Base-by-base conservation (phyloP, 2,329 filamentous ascomycete genomes). In the Zymoseptoria passerinii region DNA sequence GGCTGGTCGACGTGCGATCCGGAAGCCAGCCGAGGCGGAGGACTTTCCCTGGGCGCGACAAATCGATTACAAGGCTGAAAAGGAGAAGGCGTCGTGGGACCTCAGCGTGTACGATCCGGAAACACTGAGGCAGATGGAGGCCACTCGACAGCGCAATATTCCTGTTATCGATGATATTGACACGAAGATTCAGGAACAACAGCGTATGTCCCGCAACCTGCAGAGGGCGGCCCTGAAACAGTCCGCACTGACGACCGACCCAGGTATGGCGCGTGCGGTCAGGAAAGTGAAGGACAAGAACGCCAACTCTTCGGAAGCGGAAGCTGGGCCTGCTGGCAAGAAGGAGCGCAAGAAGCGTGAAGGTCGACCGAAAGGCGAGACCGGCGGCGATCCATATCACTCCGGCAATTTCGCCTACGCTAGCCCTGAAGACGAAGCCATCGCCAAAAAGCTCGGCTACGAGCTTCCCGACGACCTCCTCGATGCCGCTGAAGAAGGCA, bases 41-140 rank as follows among this genome's bases (percentile, higher is more conserved):
- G 65, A 68, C 29, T 70, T 70, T 55, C 70, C 71, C 1, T 73
- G 71, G 71, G 66, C 70, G 7, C 63, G 70, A 27, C 44, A 63
- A 40, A 53, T 71, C 9, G 62, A 72, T 58, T 72, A 70, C 56
- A 51, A 52, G 19, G 57, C 60, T 35, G 67, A 62, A 13, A 65
- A 65, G 52, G 57, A 57, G 23, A 61, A 65, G 18, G 63, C 67
- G 19, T 56, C 27, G 8, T 73, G 70, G 70, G 68, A 72, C 53
- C 62, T 66, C 27, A 61, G 56, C 8, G 61, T 67, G 28, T 73
- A 72, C 63, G 65, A 70, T 28, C 48, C 53, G 8, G 58, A 58
- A 3, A 65, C 63, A 35, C 59, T 72, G 16, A 51, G 58, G 8
- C 62, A 59, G 6, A 69, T 73, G 69, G 60, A 60, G 7, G 55